A percentile compares a stretch with the other conserved stretches of the same genome.
These are phyloP conservation scores for Durotheca rogersii DNA, from an alignment of 495 filamentous ascomycete species.

Conservation along the genomic window DNA sequence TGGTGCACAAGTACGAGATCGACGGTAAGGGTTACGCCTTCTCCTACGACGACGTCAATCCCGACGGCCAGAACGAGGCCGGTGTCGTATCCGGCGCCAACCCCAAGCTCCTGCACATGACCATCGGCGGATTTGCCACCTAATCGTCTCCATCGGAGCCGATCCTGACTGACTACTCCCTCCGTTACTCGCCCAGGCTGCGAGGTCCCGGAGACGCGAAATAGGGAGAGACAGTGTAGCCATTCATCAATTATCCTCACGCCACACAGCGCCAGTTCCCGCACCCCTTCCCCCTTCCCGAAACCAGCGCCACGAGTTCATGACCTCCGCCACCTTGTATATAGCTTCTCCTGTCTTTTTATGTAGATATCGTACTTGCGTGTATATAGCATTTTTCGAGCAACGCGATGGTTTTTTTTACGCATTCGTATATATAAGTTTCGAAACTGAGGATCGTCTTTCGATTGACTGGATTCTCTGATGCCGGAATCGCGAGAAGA, in stretches of 20 bases:
- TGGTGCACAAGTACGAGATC: slow-evolving; percentile 46
- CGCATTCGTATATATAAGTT: slow-evolving; percentile 16
- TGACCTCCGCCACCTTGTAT: slow-evolving; percentile 15
- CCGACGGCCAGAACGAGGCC: slow-evolving; percentile 37
- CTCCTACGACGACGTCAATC: slow-evolving; percentile 52
- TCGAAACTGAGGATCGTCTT: too few species aligned
- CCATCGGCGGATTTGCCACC: slow-evolving; percentile 20
- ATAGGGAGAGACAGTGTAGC: too few species aligned
- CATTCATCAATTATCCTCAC: too few species aligned
- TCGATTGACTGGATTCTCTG: too few species aligned
- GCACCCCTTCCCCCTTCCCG: too few species aligned
- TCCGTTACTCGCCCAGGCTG: too few species aligned
- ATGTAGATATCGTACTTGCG: slow-evolving; percentile 2
- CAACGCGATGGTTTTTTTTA: slow-evolving; percentile 1
- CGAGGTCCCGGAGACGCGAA: neutral
- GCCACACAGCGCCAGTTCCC: too few species aligned
- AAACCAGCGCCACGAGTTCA: slow-evolving; percentile 6
- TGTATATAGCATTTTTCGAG: slow-evolving; percentile 19
- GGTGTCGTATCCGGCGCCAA: slow-evolving; percentile 36
- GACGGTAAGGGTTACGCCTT: slow-evolving; percentile 50
- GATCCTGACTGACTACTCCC: too few species aligned
- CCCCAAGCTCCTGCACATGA: slow-evolving; percentile 12
- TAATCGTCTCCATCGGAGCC: neutral
- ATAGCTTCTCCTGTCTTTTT: too few species aligned
- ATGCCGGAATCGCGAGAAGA: too few species aligned